Base-by-base conservation (phyloP, 2,329 filamentous ascomycete genomes). In the Exophiala phaeomuriformis region DNA sequence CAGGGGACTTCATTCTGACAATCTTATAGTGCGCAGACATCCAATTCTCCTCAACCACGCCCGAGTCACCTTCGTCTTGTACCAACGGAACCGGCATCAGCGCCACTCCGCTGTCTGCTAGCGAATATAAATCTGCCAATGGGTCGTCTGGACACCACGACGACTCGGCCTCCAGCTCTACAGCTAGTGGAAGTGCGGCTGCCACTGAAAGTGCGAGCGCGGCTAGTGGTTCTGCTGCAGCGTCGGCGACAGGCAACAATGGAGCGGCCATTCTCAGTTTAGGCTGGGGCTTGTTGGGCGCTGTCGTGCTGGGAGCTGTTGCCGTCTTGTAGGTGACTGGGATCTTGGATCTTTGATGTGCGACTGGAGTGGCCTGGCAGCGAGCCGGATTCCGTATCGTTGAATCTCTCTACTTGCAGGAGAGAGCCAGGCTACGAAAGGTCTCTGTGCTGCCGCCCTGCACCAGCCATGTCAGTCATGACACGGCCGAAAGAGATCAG, bases 11-110 rank as follows among this genome's bases (percentile, higher is more conserved):
- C 19, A 19, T 19, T 19, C 19, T 19, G 19, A 19, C 19, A 19
- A 19, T 27, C n/a, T 32, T 12, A 28, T 42, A 56, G 54, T 56
- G 54, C 33, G 54, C 54, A 9, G 54, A 56, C 31, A 47, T 56
- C n/a, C 53, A 51, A 39, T 56, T 56, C 47, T 49, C 50, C 3
- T 41, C 45, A 5, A 49, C 50, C 8, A 27, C 35, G 35, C 27
- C 46, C 6, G 45, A 52, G 6, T 64, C 71, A 29, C 39, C 63
- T 66, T 69, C 71, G 36, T 69, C 76, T 52, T 88, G 84, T 75
- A 71, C 69, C 58, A 85, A 81, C 60, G 75, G 74, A 59, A 80
- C 39, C n/a, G 39, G 39, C 7, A 28, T 41, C 39, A 41, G 39
- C 75, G 72, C 76, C 5, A 66, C 66, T 10, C 61, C 70, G 36